Conservation (phyloP, 73 alveolate genomes). For the Stentor coeruleus region DNA sequence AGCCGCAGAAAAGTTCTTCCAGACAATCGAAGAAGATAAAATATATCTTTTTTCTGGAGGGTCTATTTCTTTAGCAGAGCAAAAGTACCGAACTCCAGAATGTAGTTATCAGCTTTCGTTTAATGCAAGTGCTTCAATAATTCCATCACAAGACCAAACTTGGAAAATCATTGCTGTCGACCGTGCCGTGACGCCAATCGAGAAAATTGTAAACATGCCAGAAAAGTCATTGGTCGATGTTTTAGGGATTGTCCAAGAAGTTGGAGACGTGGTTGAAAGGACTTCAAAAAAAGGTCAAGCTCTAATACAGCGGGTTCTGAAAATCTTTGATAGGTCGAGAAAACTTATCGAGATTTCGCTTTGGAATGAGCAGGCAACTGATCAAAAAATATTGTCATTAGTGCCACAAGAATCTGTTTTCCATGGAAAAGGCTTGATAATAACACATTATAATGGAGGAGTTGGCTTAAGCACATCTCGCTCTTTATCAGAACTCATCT, state of each 20-base stretch:
- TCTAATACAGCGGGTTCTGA: background rate
- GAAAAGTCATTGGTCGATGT: background rate
- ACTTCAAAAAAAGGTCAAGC: background rate
- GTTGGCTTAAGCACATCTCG: background rate
- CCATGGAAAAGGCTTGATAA: background rate
- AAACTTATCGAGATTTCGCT: background rate
- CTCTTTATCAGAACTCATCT: background rate
- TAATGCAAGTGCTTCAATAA: background rate
- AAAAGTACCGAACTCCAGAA: background rate
- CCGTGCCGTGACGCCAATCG: background rate
- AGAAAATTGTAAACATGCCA: background rate
- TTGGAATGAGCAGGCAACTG: background rate
- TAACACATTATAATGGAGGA: background rate
- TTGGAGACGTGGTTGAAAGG: background rate
- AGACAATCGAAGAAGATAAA: background rate
- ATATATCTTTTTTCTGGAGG: background rate
- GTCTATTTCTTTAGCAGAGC: background rate
- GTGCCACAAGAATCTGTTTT: background rate
- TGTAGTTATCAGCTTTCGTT: background rate
- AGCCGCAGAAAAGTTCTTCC: background rate
- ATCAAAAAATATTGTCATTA: too few relatives aligned
- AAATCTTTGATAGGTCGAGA: background rate
- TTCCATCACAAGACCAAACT: background rate
- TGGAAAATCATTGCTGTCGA: background rate
- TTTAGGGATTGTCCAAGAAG: background rate